These are phyloP conservation scores for Aschersonia sp. DNA, from an alignment of 2,329 filamentous ascomycete species.

Conservation along the genomic window DNA sequence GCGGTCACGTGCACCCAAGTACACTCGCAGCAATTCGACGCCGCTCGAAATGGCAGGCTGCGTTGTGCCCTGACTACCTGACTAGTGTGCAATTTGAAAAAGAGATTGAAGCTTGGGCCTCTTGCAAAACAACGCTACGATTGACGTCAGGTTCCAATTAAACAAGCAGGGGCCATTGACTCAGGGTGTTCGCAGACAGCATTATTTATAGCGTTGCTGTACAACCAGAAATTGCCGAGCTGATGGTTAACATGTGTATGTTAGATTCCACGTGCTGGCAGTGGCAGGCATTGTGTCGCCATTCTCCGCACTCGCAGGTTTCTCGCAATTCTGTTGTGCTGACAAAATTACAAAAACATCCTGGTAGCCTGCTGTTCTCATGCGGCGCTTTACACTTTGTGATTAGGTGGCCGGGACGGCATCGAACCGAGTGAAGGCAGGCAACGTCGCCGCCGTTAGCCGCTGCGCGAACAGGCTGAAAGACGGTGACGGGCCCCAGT, in stretches of 20 bases:
- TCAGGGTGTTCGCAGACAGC: neutral
- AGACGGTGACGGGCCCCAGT: no score
- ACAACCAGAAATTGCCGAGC: neutral
- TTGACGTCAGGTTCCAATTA: neutral
- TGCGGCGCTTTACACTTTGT: no score
- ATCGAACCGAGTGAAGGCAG: no score
- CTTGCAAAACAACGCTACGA: no score
- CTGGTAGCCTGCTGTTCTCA: no score
- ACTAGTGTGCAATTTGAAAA: neutral
- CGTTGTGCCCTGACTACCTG: no score
- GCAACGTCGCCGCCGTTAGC: no score
- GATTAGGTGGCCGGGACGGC: no score
- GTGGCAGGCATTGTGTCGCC: neutral
- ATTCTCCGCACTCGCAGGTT: neutral
- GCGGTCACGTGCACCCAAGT: neutral
- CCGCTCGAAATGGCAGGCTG: no score
- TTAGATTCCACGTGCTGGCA: neutral
- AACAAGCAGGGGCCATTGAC: neutral
- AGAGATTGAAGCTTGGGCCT: neutral
- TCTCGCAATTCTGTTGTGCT: neutral
- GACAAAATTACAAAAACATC: neutral
- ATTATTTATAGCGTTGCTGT: neutral
- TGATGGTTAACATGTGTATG: neutral
- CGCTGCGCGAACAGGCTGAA: no score
- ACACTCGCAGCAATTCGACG: neutral